phyloP scores from a whole-genome alignment of 352 stramenopile genomes.

The Phytopythium helicoides region DNA sequence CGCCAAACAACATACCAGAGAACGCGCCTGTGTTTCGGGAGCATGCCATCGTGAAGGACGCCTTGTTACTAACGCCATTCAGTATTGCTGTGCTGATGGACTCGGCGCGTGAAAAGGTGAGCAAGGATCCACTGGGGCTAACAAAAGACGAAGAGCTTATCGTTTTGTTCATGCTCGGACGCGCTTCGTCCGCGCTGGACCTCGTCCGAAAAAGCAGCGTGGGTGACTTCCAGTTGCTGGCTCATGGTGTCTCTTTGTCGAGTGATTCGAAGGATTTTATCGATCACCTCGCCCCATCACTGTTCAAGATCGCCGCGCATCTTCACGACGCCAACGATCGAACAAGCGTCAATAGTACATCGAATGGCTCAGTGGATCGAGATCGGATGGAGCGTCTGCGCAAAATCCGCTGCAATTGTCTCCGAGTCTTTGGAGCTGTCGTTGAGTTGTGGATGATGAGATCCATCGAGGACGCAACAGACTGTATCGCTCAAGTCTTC shows the following conservation, averaged over 20 bases:
- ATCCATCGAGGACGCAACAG: constrained; percentile 14
- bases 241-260: constrained; percentile 11
- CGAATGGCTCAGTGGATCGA: constrained; percentile 3
- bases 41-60: constrained; percentile 15
- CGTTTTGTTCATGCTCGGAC: constrained; percentile 16
- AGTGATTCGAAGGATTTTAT: constrained; percentile 13
- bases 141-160: constrained; percentile 19
- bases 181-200: constrained; percentile 7
- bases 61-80: constrained; percentile 10
- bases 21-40: constrained; percentile 14
- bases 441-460: constrained; percentile 19
- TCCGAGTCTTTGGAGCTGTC: constrained; percentile 13
- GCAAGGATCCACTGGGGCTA: background rate
- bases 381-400: background rate
- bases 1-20: background rate
- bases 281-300: constrained; percentile 15
- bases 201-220: constrained; percentile 11
- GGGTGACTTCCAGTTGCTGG: constrained; percentile 9
- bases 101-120: constrained; percentile 10
- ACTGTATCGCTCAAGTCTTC: constrained; percentile 15
- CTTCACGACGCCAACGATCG: background rate
- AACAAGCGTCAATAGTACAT: background rate
- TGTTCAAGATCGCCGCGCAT: constrained; percentile 14
- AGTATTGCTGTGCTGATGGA: constrained; percentile 14
- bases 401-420: constrained; percentile 13